Base-by-base conservation (phyloP, 352 stramenopile species). In the Phytopythium montanum region DNA sequence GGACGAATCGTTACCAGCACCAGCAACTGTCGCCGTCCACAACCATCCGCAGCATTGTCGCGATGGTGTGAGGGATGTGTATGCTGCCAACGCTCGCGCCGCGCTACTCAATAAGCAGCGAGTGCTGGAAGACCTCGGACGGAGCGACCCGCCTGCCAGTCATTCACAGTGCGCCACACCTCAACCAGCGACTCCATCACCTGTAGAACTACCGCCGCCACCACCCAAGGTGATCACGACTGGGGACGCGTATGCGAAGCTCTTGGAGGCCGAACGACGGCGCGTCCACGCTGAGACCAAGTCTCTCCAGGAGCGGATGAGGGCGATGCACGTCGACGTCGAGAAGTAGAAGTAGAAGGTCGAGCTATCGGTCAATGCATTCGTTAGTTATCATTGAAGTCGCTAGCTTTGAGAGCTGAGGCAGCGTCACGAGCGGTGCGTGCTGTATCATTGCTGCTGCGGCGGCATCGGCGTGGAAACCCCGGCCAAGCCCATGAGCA, bases 281-380 rank as follows among this genome's bases (percentile, higher is more conserved):
- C 71, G 78, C 21, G 51, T 88, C 31, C 72, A 75, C 6, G 19
- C 70, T 10, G 78, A 88, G 49, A 81, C 68, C n/a, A 86, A 80
- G 33, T 66, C 68, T 31, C 59, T 88, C 7, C 72, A 85, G 28
- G 72, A 85, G 18, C 65, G 70, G n/a, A 88, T 88, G 76, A 68
- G 72, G n/a, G 64, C 56, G 3, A 52, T 80, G 26, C 65, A 74
- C 49, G 23, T 54, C 39, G 36, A 38, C 50, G 61, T 50, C 10
- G 58, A n/a, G 5, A 46, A 44, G 18, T 19, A 58, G 19, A 6
- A 3, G 5, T 19, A 38, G 8, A 8, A 4, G 8, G 18, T 9
- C 8, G 5, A 26, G 19, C 41, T 26, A 48, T 21, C 4, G 19
- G 16, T 23, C 21, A 1, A 21, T 44, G 38, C 10, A 44, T 21